phyloP scores from a whole-genome alignment of 192 early-diverging fungal genomes.

The Entophlyctis luteolus region DNA sequence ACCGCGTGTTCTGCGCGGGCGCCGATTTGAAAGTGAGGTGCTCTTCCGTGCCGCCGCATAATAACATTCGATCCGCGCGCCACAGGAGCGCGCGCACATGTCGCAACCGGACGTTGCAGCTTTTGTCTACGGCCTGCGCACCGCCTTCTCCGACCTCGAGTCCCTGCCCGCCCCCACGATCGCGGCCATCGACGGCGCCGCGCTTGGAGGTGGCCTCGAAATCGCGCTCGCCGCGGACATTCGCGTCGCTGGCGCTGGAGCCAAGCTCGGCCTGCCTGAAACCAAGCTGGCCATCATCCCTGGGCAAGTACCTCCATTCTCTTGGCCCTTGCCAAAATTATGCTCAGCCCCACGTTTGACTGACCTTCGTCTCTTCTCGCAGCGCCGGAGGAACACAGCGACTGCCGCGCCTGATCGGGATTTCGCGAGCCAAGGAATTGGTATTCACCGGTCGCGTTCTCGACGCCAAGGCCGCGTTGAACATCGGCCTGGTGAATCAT shows the following conservation, averaged over 20 bases:
- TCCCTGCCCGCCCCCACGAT: constrained; percentile 89
- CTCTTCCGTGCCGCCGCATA: not conserved
- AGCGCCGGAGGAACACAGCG: constrained; percentile 94
- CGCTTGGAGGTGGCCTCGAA: constrained; percentile 90
- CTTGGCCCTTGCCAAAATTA: not conserved
- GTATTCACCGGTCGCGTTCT: constrained; percentile 81
- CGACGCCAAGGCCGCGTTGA: constrained; percentile 58
- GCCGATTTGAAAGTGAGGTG: constrained; percentile 81
- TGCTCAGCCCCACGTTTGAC: not conserved
- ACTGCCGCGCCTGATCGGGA: constrained; percentile 80
- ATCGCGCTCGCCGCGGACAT: constrained; percentile 86
- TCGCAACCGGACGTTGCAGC: constrained; percentile 65
- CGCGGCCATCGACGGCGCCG: constrained; percentile 87
- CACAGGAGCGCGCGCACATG: constrained; percentile 80
- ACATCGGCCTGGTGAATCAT: constrained; percentile 75
- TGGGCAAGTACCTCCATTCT: constrained; percentile 51
- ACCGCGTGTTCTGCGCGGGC: constrained; percentile 87
- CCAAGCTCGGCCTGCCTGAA: constrained; percentile 85
- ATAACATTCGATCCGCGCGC: not conserved
- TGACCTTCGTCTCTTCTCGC: not conserved
- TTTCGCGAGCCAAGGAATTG: constrained; percentile 84
- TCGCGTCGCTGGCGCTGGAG: constrained; percentile 68
- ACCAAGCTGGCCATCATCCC: constrained; percentile 93
- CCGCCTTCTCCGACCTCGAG: constrained; percentile 79
- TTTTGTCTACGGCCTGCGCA: constrained; percentile 76